Base-by-base conservation (phyloP, 345 rosid genomes). In the Theobroma cacao region DNA sequence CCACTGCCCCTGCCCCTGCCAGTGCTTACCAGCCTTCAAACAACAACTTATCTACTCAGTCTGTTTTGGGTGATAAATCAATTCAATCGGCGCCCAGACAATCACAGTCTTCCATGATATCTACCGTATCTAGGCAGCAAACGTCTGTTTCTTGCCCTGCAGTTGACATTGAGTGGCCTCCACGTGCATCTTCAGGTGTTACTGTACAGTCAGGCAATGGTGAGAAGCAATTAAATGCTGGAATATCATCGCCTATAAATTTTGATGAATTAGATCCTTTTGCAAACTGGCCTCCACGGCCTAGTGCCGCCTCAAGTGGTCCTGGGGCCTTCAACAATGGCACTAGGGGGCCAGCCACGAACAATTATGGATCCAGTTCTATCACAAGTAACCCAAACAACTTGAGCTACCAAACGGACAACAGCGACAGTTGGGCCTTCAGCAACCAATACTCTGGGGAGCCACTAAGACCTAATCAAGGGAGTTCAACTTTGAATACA, bases 151-250 rank as follows among this genome's bases (percentile, higher is more conserved):
- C 93, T 76, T 92, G 95, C 85, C 83, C 92, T 80, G 87, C 95
- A 10, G 94, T 90, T 50, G 97, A 91, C 59, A 81, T 92, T 13
- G 97, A 93, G 85, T 96, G 99, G 99, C 98, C 97, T 77, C 98
- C 99, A 78, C 86, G 81, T 66, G 77, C 84, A 69, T 82, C 92
- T 53, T 85, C 86, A 33, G 87, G 75, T 38, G 71, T 33, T 55
- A 76, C 77, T 61, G 11, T 87, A 80, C 85, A 78, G 33, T 70
- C 76, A 33, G 78, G 75, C 75, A 75, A 82, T 79, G 80, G 53
- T 3, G 78, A 88, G 38, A 82, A 86, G 81, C 88, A 87, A 81
- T n/a, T 72, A 67, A 82, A 80, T 74, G 78, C 80, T 2, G 89
- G 85, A 81, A 59, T 80, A 69, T 82, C 94, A 63, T 78, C 81